Conservation (phyloP, 2,329 filamentous ascomycete species). For the Juglanconis sp. region DNA sequence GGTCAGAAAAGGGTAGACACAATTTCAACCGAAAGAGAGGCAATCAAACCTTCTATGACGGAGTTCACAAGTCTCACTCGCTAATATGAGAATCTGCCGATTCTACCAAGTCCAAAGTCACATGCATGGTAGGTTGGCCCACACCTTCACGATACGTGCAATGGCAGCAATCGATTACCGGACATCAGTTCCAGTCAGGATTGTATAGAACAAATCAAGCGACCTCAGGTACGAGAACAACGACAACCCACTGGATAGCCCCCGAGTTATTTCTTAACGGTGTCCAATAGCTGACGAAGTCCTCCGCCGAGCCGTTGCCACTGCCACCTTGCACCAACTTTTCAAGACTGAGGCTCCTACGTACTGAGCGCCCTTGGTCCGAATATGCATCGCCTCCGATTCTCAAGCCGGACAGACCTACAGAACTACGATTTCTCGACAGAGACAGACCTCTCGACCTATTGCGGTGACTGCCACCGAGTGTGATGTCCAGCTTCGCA, state of each 20-base stretch:
- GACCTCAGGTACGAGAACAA: slow-evolving; percentile 11
- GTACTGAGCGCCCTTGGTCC: neutral
- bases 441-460: slow-evolving; percentile 4
- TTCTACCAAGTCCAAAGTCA: no score
- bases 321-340: neutral
- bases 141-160: no score
- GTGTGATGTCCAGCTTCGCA: slow-evolving; percentile 6
- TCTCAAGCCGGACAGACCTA: neutral
- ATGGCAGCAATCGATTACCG: no score
- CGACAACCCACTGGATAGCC: slow-evolving; percentile 3
- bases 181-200: no score
- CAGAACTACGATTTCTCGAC: slow-evolving; percentile 1
- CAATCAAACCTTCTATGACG: no score
- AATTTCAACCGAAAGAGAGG: no score
- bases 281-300: slow-evolving; percentile 14
- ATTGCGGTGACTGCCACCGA: neutral
- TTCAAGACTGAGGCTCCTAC: slow-evolving; percentile 10
- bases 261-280: slow-evolving; percentile 8
- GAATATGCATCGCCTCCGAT: neutral
- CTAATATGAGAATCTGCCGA: no score
- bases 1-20: no score
- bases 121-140: no score
- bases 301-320: neutral
- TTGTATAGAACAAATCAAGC: neutral
- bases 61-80: no score